Evolutionary conservation across 331 rosid genomes (phyloP).

Genomic region (Saraca asoca): DNA sequence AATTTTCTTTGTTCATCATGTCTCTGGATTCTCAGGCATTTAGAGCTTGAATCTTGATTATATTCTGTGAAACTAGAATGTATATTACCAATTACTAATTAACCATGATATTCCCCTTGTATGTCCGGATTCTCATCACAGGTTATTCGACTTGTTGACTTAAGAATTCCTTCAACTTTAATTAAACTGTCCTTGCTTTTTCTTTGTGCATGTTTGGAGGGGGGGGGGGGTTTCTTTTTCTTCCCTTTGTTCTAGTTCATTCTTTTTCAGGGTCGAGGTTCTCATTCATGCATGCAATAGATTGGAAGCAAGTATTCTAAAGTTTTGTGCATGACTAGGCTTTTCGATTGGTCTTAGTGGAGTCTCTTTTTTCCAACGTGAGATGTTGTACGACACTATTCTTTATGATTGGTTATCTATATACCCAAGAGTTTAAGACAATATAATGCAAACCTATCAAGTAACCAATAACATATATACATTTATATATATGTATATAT

Average conservation of each 20-base stretch:
- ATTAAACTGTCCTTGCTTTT: no score
- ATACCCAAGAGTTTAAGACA: background rate
- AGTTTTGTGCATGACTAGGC: background rate
- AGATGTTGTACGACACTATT: background rate
- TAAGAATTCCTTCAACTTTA: no score
- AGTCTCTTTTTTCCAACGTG: background rate
- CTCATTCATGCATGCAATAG: background rate
- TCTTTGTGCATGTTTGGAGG: no score
- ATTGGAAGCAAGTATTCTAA: background rate
- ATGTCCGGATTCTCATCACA: no score
- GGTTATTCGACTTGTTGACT: no score
- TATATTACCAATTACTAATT: slow-evolving; percentile 35
- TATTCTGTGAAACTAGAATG: slow-evolving; percentile 48
- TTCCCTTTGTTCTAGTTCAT: background rate
- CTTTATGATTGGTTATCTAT: background rate
- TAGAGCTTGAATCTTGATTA: slow-evolving; percentile 27
- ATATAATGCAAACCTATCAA: no score
- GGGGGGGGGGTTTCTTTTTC: no score
- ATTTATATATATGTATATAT: no score
- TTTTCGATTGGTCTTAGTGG: background rate
- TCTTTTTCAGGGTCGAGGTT: background rate
- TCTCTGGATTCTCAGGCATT: slow-evolving; percentile 42
- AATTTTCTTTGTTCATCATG: slow-evolving; percentile 44
- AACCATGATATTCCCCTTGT: no score
- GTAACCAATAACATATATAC: no score